Base-by-base conservation (phyloP, 257 asterid species). In the Euphrasia confusa region DNA sequence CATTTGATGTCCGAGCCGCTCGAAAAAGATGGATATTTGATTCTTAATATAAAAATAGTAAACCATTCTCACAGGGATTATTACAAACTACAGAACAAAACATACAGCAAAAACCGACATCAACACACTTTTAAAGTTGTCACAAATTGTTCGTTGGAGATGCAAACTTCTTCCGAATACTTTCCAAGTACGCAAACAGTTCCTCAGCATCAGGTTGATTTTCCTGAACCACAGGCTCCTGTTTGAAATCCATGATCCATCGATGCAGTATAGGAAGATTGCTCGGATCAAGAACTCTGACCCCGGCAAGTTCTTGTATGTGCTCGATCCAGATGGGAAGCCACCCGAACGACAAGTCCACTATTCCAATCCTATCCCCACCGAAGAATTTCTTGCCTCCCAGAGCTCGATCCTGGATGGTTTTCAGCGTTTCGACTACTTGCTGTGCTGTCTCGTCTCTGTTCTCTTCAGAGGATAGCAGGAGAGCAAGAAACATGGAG, bases 311-410 rank as follows among this genome's bases (percentile, higher is more conserved):
- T 47, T 78, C 58, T 39, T 74, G 59, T 10, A 27, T 58, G 58
- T 10, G 13, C 12, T 17, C 67, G 32, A 78, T 32, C 67, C 69
- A 57, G 55, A 55, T 54, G 18, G 58, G 58, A 13, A 78, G 73
- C 73, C 78, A 72, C 55, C 86, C 86, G 8, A 57, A 67, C 4
- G 39, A 30, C 60, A 80, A 12, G 79, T 80, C 86, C 61, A 77
- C 68, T 68, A 72, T 3, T 70, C 79, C 79, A 3, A 80, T 59
- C n/a, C 45, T 65, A 30, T 61, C 44, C 7, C 81, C 83, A 0
- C 82, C 80, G 6, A 80, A 77, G 72, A 75, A 80, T 55, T 71
- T 75, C 66, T 80, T 72, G 5, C 54, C 83, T 13, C 76, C 86
- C 27, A 80, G 72, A 5, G 76, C 79, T 58, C 54, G 67, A 21